Evolutionary conservation across 495 filamentous ascomycete species (phyloP).

Genomic region (Corynascus novoguineensis): DNA sequence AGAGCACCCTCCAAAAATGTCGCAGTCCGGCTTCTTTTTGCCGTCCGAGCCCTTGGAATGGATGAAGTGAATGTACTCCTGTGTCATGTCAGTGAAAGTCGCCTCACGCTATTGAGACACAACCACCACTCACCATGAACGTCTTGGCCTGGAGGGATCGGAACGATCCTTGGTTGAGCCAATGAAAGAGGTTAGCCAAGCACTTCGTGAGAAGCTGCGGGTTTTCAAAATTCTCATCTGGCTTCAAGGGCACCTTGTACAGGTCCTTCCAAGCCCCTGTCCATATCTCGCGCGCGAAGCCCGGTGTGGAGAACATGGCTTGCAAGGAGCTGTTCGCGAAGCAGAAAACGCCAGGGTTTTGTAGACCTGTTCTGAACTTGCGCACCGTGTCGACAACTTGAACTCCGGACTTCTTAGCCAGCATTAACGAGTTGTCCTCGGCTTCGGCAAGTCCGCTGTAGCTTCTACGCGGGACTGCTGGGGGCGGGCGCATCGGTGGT

Average conservation of each 20-base stretch:
- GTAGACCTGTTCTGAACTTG: constrained; percentile 57
- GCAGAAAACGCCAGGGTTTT: constrained; percentile 77
- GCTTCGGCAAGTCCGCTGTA: constrained; percentile 76
- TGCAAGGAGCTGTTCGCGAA: constrained; percentile 91
- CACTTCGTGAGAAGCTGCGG: constrained; percentile 74
- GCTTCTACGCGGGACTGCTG: constrained; percentile 75
- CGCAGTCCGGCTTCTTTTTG: neutral
- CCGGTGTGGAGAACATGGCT: constrained; percentile 67
- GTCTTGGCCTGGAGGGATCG: constrained; percentile 51
- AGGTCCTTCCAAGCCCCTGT: constrained; percentile 49
- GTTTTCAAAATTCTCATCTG: constrained; percentile 59
- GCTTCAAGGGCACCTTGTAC: constrained; percentile 46
- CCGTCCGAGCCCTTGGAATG: constrained; percentile 21
- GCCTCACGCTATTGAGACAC: neutral
- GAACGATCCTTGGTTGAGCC: constrained; percentile 63
- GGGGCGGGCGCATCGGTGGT: constrained; percentile 66
- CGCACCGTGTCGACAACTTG: constrained; percentile 15
- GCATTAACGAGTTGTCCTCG: constrained; percentile 45
- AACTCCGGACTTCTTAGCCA: constrained; percentile 39
- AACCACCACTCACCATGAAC: constrained; percentile 57
- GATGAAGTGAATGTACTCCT: constrained; percentile 38
- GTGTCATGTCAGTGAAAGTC: constrained; percentile 24
- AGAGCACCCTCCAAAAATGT: constrained; percentile 31
- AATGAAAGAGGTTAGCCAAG: constrained; percentile 63
- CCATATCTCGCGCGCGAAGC: constrained; percentile 62